Evolutionary conservation across 345 rosid species (phyloP).

Genomic region (Gossypium longicalyx): DNA sequence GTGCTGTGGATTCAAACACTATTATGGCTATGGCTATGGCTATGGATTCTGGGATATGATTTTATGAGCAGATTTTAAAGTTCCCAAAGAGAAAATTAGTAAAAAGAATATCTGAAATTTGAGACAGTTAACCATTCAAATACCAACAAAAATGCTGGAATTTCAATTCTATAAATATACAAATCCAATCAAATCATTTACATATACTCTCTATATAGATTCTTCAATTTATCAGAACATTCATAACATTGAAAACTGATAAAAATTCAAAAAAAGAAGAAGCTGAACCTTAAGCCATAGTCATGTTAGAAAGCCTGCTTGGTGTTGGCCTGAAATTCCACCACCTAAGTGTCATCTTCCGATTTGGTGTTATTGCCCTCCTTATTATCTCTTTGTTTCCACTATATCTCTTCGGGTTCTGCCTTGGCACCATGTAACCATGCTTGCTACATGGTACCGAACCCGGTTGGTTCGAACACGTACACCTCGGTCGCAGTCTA

Average conservation of each 20-base stretch:
- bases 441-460: constrained; percentile 20
- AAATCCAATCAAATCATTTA: not conserved
- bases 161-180: not conserved
- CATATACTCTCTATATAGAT: not conserved
- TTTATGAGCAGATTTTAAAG: not conserved
- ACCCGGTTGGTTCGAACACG: constrained; percentile 24
- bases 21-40: too few species aligned
- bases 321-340: constrained; percentile 49
- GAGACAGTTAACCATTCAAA: not conserved
- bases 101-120: not conserved
- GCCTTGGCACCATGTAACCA: constrained; percentile 36
- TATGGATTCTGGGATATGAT: not conserved
- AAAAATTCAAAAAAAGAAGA: not conserved
- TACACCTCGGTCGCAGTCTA: constrained; percentile 17
- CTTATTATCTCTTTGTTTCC: constrained; percentile 37
- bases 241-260: not conserved
- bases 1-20: too few species aligned
- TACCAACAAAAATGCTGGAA: too few species aligned
- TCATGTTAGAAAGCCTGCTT: constrained; percentile 47
- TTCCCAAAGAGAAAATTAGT: not conserved
- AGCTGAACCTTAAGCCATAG: constrained; percentile 21
- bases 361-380: constrained; percentile 44
- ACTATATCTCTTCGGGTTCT: constrained; percentile 21
- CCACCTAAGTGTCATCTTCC: constrained; percentile 46
- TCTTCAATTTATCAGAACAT: not conserved